These are phyloP conservation scores for Fusarium dlaminii DNA, from an alignment of 2,329 filamentous ascomycete species.

Conservation along the genomic window DNA sequence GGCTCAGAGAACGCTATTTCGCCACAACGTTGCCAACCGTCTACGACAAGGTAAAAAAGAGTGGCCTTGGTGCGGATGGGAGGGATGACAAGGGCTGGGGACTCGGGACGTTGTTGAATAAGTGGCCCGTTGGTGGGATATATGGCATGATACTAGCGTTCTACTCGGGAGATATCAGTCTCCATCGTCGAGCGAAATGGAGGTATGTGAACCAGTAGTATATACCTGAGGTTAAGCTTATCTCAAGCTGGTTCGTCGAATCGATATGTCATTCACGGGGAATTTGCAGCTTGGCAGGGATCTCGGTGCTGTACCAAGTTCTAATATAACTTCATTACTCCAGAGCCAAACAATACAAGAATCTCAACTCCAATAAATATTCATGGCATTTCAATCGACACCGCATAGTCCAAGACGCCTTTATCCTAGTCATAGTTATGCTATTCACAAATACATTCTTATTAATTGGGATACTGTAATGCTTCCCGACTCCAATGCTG, in stretches of 20 bases:
- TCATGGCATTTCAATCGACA: accelerated
- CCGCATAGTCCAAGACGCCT: neutral
- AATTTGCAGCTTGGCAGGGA: neutral
- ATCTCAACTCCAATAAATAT: neutral
- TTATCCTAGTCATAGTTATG: too few relatives aligned
- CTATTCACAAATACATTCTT: neutral
- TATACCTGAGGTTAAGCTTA: too few relatives aligned
- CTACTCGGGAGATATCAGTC: constrained; percentile 27
- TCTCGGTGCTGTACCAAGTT: neutral
- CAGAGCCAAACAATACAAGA: neutral
- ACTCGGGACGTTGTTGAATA: neutral
- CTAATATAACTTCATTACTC: neutral
- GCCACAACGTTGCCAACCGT: constrained; percentile 68
- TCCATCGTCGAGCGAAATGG: constrained; percentile 24
- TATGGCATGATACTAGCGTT: constrained; percentile 37
- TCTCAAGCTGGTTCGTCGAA: too few relatives aligned
- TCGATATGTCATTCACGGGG: too few relatives aligned
- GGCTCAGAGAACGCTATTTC: constrained; percentile 66
- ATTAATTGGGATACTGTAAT: accelerated
- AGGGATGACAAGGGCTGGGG: neutral
- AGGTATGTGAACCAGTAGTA: neutral
- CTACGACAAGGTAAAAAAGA: constrained; percentile 72
- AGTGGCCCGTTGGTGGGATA: constrained; percentile 34
- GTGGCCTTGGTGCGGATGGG: constrained; percentile 47
- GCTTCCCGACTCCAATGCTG: neutral